Evolutionary conservation across 805 yeast species (phyloP).

Genomic region (Suhomyces faveliae): DNA sequence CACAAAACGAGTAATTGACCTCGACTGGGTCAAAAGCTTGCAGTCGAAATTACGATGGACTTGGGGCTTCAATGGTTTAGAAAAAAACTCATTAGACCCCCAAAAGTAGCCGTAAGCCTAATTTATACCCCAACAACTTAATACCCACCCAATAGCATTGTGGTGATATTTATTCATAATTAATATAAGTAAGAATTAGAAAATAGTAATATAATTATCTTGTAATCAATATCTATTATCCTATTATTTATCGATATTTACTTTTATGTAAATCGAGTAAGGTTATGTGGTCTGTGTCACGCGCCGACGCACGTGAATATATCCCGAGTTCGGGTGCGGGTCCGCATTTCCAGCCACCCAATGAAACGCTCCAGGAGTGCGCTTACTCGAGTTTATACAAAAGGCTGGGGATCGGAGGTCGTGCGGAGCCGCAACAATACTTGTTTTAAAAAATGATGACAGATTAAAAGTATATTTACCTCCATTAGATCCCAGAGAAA

Average conservation of each 20-base stretch:
- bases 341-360: not conserved
- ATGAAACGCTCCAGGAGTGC: not conserved
- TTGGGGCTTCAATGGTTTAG: conserved; percentile 11
- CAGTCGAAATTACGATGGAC: conserved; percentile 11
- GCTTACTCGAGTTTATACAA: not conserved
- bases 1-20: conserved; percentile 9
- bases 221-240: too few relatives aligned
- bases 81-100: conserved; percentile 5
- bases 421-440: not conserved
- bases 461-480: not conserved
- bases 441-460: conserved; percentile 1
- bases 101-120: not conserved
- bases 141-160: not conserved
- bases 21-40: conserved; percentile 14
- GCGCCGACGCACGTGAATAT: too few relatives aligned
- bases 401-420: conserved; percentile 4
- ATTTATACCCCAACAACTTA: not conserved
- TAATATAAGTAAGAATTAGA: too few relatives aligned
- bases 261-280: too few relatives aligned
- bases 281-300: too few relatives aligned
- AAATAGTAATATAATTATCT: too few relatives aligned
- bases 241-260: too few relatives aligned
- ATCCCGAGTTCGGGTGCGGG: conserved; percentile 2
- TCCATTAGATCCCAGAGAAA: too few relatives aligned
- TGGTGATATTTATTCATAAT: too few relatives aligned